phyloP scores from a whole-genome alignment of 306 rosid species.

The Vigna nakashimae region DNA sequence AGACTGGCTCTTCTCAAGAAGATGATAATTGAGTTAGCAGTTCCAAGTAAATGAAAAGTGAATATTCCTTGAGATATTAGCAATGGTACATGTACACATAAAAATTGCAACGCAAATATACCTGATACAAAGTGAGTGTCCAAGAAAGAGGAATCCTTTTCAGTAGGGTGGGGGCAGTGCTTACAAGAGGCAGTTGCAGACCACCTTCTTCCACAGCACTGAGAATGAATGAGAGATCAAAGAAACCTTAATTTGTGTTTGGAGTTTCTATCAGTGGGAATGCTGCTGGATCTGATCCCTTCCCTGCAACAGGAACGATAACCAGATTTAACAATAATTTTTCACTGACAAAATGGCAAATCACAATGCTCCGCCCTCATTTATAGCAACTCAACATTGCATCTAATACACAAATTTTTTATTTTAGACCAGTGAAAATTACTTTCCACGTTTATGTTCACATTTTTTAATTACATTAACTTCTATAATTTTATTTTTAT shows the following conservation, averaged over 20 bases:
- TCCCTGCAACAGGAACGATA: not conserved
- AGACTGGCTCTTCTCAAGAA: not conserved
- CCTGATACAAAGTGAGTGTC: slow-evolving; percentile 45
- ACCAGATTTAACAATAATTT: not conserved
- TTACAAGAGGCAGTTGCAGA: slow-evolving; percentile 3
- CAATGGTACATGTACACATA: not conserved
- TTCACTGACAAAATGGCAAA: slow-evolving; percentile 6
- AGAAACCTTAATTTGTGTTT: slow-evolving; percentile 9
- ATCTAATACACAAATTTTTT: slow-evolving; percentile 39
- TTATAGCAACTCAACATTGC: slow-evolving; percentile 40
- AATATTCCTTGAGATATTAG: not conserved
- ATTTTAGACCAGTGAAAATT: too few species aligned
- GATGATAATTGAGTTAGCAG: not conserved
- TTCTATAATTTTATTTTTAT: too few species aligned
- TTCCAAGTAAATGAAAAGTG: not conserved
- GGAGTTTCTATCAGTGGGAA: slow-evolving; percentile 30
- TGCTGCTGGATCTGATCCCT: slow-evolving; percentile 48
- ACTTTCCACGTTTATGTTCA: too few species aligned
- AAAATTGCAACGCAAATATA: slow-evolving; percentile 5
- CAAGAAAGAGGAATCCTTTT: not conserved
- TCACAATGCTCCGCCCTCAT: not conserved
- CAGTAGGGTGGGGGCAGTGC: not conserved
- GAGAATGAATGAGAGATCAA: slow-evolving; percentile 26
- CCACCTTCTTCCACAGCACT: slow-evolving; percentile 16
- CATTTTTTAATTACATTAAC: too few species aligned